Evolutionary conservation across 208 protist species (phyloP), one percentile per base, ranked within the genome.

Genomic region (Leishmania amazonensis): DNA sequence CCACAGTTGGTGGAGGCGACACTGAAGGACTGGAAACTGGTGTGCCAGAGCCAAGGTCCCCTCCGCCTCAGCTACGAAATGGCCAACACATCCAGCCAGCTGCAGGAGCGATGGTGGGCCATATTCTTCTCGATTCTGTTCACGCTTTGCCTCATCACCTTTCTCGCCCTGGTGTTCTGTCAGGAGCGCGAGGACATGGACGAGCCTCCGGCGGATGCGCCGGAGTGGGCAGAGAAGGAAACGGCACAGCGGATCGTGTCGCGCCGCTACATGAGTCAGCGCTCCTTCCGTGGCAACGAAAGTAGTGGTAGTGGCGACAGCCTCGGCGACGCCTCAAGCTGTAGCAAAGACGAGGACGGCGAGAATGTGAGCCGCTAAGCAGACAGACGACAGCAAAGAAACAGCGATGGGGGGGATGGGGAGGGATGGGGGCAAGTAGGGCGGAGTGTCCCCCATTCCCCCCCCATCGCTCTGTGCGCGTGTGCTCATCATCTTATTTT

Each of bases 161-260:
- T 87, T 74, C 58, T 89, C 49, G 53, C 87, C 8, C 65, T 84
- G 35, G 65, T 47, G 24, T 73, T 65, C 62, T 89, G 86, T 83
- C 86, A 89, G 68, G 86, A 89, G 67, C 86, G 86, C n/a, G 86
- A 89, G 83, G 86, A 89, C 74, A 87, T 85, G 86, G 86, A 89
- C 70, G 86, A 89, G 80, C 86, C 86, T 11, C 83, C 84, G 74
- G 86, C 87, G 70, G 83, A 87, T 40, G 83, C 80, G 15, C 86
- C 86, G 28, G 86, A 89, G 60, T 89, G 86, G 86, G 81, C 84
- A 7, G 76, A 87, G 67, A 21, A 78, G 54, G 83, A 89, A 77
- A 78, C 80, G 21, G 38, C 15, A 24, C 71, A 35, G 76, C 76
- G 77, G n/a, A 40, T 53, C 58, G 71, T 81, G 71, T 78, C 80